Conservation (phyloP, 371 early-diverging fungal genomes). For the Rhizopus microsporus region DNA sequence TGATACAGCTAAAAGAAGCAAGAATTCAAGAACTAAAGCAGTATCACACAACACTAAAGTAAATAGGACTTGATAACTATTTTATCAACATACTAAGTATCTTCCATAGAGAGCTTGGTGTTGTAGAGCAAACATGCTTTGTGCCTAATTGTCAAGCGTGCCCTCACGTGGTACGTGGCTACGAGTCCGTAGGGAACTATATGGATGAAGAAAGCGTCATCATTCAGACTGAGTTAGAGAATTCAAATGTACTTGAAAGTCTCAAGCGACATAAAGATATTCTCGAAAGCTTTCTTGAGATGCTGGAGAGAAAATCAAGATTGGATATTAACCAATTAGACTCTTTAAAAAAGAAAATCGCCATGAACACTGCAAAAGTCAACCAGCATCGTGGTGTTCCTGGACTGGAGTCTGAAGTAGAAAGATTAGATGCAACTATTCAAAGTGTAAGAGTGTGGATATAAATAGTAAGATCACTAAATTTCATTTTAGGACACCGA, state of each 20-base stretch:
- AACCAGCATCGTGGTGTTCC: slow-evolving; percentile 51
- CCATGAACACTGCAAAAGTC: slow-evolving; percentile 41
- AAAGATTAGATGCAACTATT: slow-evolving; percentile 36
- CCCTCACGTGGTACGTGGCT: slow-evolving; percentile 50
- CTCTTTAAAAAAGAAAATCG: slow-evolving; percentile 30
- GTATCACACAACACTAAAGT: slow-evolving; percentile 53
- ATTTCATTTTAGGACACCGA: slow-evolving; percentile 31
- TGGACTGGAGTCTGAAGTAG: slow-evolving; percentile 52
- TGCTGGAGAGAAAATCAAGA: slow-evolving; percentile 26
- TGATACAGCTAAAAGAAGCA: slow-evolving; percentile 57
- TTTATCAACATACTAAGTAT: not conserved
- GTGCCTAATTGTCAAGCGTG: slow-evolving; percentile 55
- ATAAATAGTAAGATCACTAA: not conserved
- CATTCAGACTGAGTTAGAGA: slow-evolving; percentile 29
- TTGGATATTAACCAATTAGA: slow-evolving; percentile 42
- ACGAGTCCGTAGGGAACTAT: slow-evolving; percentile 49
- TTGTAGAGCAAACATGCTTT: slow-evolving; percentile 54
- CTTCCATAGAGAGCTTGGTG: slow-evolving; percentile 25
- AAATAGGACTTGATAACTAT: slow-evolving; percentile 13
- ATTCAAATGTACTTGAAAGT: slow-evolving; percentile 58
- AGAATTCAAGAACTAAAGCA: slow-evolving; percentile 46
- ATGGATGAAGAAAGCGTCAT: slow-evolving; percentile 40
- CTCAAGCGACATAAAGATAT: slow-evolving; percentile 70
- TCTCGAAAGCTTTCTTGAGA: slow-evolving; percentile 33
- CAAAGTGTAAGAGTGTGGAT: slow-evolving; percentile 19